Conservation (phyloP, 495 filamentous ascomycete species). For the Penicillium parvum region DNA sequence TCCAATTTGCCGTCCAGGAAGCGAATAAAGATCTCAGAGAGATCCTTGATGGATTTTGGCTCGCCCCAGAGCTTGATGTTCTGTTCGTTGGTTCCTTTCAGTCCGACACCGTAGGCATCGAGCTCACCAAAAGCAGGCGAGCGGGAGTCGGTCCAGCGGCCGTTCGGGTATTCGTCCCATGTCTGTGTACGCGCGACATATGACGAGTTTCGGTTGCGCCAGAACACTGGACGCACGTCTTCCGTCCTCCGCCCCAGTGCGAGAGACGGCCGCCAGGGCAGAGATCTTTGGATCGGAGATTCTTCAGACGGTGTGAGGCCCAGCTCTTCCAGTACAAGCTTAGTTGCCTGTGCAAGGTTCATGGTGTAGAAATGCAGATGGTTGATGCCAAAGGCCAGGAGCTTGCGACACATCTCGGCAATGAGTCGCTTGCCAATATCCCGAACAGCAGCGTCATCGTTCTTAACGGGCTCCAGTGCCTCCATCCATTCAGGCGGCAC, state of each 20-base stretch:
- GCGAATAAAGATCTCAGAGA: slow-evolving; percentile 74
- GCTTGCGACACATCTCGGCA: slow-evolving; percentile 85
- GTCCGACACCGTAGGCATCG: slow-evolving; percentile 89
- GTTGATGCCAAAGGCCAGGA: slow-evolving; percentile 74
- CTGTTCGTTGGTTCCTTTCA: slow-evolving; percentile 95
- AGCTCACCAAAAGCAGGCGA: slow-evolving; percentile 97
- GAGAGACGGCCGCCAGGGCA: slow-evolving; percentile 95
- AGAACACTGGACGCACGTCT: slow-evolving; percentile 98
- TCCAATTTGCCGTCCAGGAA: slow-evolving; percentile 79
- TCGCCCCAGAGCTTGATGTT: slow-evolving; percentile 95
- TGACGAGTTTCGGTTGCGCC: slow-evolving; percentile 93
- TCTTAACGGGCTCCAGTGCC: slow-evolving; percentile 87
- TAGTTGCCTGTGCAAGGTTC: slow-evolving; percentile 94
- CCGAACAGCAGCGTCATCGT: slow-evolving; percentile 88
- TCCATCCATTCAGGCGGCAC: slow-evolving; percentile 78
- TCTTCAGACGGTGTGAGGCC: slow-evolving; percentile 68
- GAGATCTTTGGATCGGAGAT: slow-evolving; percentile 71
- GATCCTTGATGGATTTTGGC: slow-evolving; percentile 71
- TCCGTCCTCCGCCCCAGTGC: slow-evolving; percentile 82
- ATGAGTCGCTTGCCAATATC: slow-evolving; percentile 86
- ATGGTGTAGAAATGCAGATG: slow-evolving; percentile 99
- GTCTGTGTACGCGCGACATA: slow-evolving; percentile 95
- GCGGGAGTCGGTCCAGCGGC: slow-evolving; percentile 95
- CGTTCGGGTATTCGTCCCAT: slow-evolving; percentile 99
- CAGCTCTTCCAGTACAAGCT: slow-evolving; percentile 88